Evolutionary conservation across 2,329 filamentous ascomycete genomes (phyloP).

Genomic region (Calonectria multiphialidica): DNA sequence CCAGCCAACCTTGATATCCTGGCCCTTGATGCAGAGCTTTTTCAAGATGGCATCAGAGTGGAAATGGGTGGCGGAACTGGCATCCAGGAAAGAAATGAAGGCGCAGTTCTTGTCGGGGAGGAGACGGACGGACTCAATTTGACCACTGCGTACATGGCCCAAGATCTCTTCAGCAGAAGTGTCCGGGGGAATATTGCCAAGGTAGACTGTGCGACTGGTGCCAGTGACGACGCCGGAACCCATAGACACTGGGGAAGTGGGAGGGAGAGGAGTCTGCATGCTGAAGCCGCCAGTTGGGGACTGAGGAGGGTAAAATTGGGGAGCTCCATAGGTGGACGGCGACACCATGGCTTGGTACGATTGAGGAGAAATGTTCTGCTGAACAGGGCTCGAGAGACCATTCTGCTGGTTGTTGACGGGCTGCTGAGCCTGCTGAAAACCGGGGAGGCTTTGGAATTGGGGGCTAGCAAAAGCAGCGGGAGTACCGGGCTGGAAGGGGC

Average conservation of each 20-base stretch:
- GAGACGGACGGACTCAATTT: constrained; percentile 98
- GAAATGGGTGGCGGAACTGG: constrained; percentile 97
- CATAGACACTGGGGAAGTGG: constrained; percentile 81
- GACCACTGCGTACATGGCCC: constrained; percentile 94
- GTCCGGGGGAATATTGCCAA: constrained; percentile 98
- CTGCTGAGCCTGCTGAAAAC: constrained; percentile 73
- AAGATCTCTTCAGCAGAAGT: constrained; percentile 97
- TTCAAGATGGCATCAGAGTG: constrained; percentile 99
- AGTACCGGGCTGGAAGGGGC: constrained; percentile 95
- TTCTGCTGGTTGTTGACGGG: constrained; percentile 68
- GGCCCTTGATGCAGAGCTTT: constrained; percentile 97
- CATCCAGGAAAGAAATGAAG: constrained; percentile 98
- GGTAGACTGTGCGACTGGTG: constrained; percentile 95
- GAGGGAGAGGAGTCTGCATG: constrained; percentile 66
- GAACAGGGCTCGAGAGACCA: constrained; percentile 79
- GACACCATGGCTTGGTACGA: constrained; percentile 89
- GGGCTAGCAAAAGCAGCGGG: constrained; percentile 90
- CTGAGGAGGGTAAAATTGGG: constrained; percentile 89
- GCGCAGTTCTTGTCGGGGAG: constrained; percentile 99
- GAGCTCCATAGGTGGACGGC: constrained; percentile 83
- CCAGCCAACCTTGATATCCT: constrained; percentile 99
- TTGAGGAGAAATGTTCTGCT: constrained; percentile 83
- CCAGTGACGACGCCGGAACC: constrained; percentile 85
- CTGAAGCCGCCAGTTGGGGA: constrained; percentile 86
- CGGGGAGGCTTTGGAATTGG: constrained; percentile 88